Evolutionary conservation across 805 yeast genomes (phyloP), one percentile per base, ranked within the genome.

Genomic region (Yarrowia bubula): DNA sequence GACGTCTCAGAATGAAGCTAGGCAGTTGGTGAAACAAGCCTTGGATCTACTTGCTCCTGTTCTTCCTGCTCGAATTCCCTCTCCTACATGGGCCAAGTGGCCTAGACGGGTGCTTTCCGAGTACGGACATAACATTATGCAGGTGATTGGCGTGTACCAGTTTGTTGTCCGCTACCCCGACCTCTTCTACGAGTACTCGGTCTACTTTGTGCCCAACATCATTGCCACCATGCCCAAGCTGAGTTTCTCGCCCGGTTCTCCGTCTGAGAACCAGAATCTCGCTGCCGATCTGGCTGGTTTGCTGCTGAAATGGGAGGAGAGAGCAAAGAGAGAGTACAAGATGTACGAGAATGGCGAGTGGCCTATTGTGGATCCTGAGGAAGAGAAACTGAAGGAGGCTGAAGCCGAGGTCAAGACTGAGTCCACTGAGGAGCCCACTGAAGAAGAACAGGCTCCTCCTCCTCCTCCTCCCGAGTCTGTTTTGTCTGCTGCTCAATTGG

Each of bases 201-300:
- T 91, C 69, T 90, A 91, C 65, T 95, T 93, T 71, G 85, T 92
- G 66, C 88, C 96, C 2, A 90, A 89, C 69, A 89, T 93, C 65
- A 89, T 95, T 62, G 85, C 92, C 3, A 96, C 96, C 0, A 89
- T 95, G 92, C 96, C 96, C 14, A 91, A 92, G 71, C 78, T 95
- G 62, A 89, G 96, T 0, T 85, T 90, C 57, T 78, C 86, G 71
- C 86, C 92, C 4, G 89, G 87, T 70, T 86, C 95, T 3, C 86
- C 90, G 0, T 73, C 85, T 22, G 97, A 93, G 68, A 90, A 88
- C 70, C 98, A 92, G 73, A 80, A 84, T 0, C 77, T 93, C 67
- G 97, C 97, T 0, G 89, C 93, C 66, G 98, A 93, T 69, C 76
- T 95, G 65, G 96, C 97, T 0, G 96, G 91, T 66, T 75, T 93